phyloP scores from a whole-genome alignment of 805 yeast genomes.

The Metschnikowia colocasiae region DNA sequence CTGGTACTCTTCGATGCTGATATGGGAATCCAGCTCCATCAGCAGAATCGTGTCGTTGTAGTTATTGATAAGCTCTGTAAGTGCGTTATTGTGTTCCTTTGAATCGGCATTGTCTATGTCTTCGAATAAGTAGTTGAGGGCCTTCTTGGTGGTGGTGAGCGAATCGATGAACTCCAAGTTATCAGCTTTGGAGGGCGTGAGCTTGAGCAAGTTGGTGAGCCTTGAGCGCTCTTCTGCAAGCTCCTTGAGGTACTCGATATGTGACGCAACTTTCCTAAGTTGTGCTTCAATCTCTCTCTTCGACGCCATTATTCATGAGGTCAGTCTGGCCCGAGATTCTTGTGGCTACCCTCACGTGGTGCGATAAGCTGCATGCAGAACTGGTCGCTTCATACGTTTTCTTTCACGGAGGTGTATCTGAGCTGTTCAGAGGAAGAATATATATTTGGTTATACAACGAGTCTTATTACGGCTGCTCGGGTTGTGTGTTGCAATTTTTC shows the following conservation, averaged over 20 bases:
- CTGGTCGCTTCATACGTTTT: not conserved
- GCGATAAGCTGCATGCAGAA: constrained; percentile 3
- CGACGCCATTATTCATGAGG: constrained; percentile 13
- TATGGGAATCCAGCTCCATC: constrained; percentile 25
- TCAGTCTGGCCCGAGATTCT: not conserved
- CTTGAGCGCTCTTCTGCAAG: constrained; percentile 33
- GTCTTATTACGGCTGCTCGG: not conserved
- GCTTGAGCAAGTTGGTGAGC: constrained; percentile 25
- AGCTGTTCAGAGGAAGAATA: not conserved
- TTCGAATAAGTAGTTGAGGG: constrained; percentile 27
- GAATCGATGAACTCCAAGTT: constrained; percentile 33
- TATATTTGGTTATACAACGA: not conserved
- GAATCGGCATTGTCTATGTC: constrained; percentile 20
- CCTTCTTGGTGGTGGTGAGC: constrained; percentile 26
- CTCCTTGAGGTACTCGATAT: constrained; percentile 28
- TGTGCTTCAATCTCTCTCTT: constrained; percentile 21
- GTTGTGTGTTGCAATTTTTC: no score
- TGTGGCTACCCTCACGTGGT: not conserved
- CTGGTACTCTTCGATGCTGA: constrained; percentile 31
- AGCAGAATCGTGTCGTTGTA: constrained; percentile 20
- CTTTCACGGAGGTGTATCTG: not conserved
- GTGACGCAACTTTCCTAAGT: constrained; percentile 17
- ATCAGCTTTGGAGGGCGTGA: constrained; percentile 39
- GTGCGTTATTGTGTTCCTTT: constrained; percentile 4
- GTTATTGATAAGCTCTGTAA: constrained; percentile 4